Percentiles rank a stretch among this genome's conserved stretches.
These are phyloP conservation scores for Olyra latifolia DNA, from an alignment of 176 grass and related monocot species.

Conservation along the genomic window DNA sequence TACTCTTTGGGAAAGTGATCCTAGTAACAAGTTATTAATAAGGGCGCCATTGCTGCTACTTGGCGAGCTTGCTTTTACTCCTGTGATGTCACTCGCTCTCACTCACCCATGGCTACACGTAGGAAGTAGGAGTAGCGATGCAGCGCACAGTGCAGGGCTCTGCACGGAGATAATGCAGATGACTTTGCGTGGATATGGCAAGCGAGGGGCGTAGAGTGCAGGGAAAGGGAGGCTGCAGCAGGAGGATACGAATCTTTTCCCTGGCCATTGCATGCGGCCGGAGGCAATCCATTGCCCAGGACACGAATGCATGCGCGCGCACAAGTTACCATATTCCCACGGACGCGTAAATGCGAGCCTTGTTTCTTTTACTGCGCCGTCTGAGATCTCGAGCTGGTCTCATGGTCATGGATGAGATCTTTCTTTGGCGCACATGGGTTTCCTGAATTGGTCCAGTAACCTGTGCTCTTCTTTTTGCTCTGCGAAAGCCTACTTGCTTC, in stretches of 20 bases:
- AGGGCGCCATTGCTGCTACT: not conserved
- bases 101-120: not conserved
- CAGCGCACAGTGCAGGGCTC: not conserved
- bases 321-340: not conserved
- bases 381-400: not conserved
- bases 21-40: not conserved
- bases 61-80: not conserved
- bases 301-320: not conserved
- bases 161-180: not conserved
- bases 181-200: conserved; percentile 37
- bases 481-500: not conserved
- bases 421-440: not conserved
- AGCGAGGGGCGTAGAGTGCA: not conserved
- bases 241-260: conserved; percentile 50
- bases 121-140: not conserved
- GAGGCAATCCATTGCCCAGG: not conserved
- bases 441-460: not conserved
- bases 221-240: not conserved
- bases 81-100: conserved; percentile 6
- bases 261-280: not conserved
- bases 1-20: not conserved
- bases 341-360: conserved; percentile 15
- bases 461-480: not conserved
- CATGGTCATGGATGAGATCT: not conserved
- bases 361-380: conserved; percentile 15